Evolutionary conservation across 148 eudicot species (phyloP), one percentile per base, ranked within the genome.

Genomic region (Pharnaceum exiguum): DNA sequence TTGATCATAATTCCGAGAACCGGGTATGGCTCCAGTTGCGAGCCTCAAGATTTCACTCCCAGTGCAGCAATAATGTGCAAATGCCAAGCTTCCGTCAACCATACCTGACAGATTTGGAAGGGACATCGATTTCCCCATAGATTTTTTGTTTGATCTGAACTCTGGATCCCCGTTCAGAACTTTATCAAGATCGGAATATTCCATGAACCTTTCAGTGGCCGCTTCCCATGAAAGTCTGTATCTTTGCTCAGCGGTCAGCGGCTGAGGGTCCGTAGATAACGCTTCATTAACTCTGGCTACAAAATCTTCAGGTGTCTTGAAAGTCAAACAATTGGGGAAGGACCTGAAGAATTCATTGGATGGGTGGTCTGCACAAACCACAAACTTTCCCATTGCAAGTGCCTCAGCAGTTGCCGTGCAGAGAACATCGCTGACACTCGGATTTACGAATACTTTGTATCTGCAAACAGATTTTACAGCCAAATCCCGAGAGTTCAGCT

Each of bases 371-470:
- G 99, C 96, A 50, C 99, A 93, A 46, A 93, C 95, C 23, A 93
- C 99, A 71, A 93, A 83, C 63, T 93, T 93, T 13, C 99, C 99
- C 99, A 93, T 93, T 16, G 99, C 99, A 30, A 93, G 91, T 15
- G 99, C 99, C 69, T 93, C 99, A 4, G 99, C 96, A 16, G 99
- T 93, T 21, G 99, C 96, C 3, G 99, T 93, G 79, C 99, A 93
- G 48, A 93, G 91, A 57, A 93, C 99, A 46, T 93, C 99, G 29
- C 95, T 93, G 30, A 89, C 79, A 55, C 99, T 93, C 19, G 99
- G 99, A 57, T 93, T 93, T 67, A 93, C 65, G 62, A 93, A 89
- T 50, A 93, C 86, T 70, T 91, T 93, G 79, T 93, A 93, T 31
- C 99, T 93, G 80, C 83, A 77, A 63, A 58, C 45, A 47, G n/a